Evolutionary conservation across 305 asterid genomes (phyloP).

Genomic region (Fraxinus dipetala): DNA sequence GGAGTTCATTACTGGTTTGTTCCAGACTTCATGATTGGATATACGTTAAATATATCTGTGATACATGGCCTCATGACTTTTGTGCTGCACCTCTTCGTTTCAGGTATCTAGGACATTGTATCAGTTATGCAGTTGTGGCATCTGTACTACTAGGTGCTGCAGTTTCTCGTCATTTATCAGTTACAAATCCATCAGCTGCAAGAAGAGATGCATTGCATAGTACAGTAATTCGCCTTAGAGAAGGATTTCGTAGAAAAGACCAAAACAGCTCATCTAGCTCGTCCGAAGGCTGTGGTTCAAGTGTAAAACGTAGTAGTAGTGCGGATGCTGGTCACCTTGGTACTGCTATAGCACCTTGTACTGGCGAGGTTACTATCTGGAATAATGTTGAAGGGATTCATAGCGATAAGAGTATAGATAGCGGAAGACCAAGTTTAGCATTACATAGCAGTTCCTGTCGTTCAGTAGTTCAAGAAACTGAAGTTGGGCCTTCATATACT

Average conservation of each 20-base stretch:
- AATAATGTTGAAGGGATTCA: constrained; percentile 79
- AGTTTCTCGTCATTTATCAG: constrained; percentile 89
- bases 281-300: constrained; percentile 97
- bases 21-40: constrained; percentile 19
- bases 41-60: neutral
- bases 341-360: constrained; percentile 58
- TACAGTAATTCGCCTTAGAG: constrained; percentile 95
- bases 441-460: constrained; percentile 86
- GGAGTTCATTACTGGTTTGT: constrained; percentile 98
- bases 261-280: constrained; percentile 91
- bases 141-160: constrained; percentile 97
- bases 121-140: constrained; percentile 93
- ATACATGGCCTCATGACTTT: constrained; percentile 9
- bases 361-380: constrained; percentile 77
- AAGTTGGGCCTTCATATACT: constrained; percentile 75
- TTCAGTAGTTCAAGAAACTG: constrained; percentile 85
- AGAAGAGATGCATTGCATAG: constrained; percentile 98
- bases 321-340: constrained; percentile 94
- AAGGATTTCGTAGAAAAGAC: constrained; percentile 89
- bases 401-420: constrained; percentile 86
- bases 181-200: constrained; percentile 80
- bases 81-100: constrained; percentile 19
- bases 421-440: constrained; percentile 90
- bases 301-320: constrained; percentile 97
- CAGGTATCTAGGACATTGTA: constrained; percentile 98